phyloP scores from a whole-genome alignment of 2,329 filamentous ascomycete genomes.

The Calonectria hongkongensis region DNA sequence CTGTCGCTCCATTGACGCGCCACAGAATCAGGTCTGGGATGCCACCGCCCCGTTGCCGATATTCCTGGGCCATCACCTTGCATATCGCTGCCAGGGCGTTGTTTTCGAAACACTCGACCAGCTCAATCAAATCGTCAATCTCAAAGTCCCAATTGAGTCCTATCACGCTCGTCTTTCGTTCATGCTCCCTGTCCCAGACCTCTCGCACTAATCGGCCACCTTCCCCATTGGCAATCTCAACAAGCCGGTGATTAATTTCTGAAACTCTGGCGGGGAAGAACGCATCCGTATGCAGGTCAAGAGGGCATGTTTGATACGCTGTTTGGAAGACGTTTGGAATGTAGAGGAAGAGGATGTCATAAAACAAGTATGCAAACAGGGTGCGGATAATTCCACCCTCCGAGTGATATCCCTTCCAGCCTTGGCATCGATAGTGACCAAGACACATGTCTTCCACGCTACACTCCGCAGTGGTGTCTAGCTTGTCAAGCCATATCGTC shows the following conservation, averaged over 20 bases:
- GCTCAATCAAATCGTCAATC: constrained; percentile 85
- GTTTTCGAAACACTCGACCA: constrained; percentile 86
- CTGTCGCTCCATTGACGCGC: constrained; percentile 67
- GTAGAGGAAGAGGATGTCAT: constrained; percentile 93
- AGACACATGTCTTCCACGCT: constrained; percentile 96
- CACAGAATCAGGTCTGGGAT: constrained; percentile 96
- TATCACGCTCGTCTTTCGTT: constrained; percentile 87
- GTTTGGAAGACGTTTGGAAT: constrained; percentile 98
- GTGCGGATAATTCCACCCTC: constrained; percentile 96
- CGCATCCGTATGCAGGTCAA: constrained; percentile 93
- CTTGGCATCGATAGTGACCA: constrained; percentile 85
- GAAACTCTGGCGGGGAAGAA: constrained; percentile 91
- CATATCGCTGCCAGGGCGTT: constrained; percentile 88
- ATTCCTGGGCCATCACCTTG: constrained; percentile 97
- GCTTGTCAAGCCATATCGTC: constrained; percentile 91
- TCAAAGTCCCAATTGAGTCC: constrained; percentile 94
- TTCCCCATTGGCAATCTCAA: constrained; percentile 89
- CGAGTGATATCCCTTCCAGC: constrained; percentile 96
- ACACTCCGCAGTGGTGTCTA: constrained; percentile 82
- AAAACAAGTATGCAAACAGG: constrained; percentile 92
- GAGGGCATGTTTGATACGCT: constrained; percentile 92
- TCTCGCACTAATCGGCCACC: constrained; percentile 79
- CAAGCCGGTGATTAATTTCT: constrained; percentile 91
- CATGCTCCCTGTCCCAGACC: constrained; percentile 81
- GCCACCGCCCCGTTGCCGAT: constrained; percentile 88